Evolutionary conservation across 2,329 filamentous ascomycete species (phyloP).

Genomic region (Neophaeococcomyces mojaviensis): DNA sequence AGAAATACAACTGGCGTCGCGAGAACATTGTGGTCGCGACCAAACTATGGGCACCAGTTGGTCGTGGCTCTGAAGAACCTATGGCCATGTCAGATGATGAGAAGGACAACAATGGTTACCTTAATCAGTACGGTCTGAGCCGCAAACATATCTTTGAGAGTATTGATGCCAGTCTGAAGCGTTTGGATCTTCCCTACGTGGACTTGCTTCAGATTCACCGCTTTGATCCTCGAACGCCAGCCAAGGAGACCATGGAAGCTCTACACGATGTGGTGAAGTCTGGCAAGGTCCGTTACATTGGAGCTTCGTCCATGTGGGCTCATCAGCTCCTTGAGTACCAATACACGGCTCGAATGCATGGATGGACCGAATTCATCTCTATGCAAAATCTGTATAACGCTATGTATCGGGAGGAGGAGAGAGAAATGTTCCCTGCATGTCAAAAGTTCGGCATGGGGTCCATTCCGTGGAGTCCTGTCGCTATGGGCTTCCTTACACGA

Average conservation of each 20-base stretch:
- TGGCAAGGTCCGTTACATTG: constrained; percentile 14
- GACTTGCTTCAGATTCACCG: constrained; percentile 46
- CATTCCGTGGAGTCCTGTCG: constrained; percentile 28
- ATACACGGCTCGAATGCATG: constrained; percentile 41
- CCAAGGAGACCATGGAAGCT: constrained; percentile 43
- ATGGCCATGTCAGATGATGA: constrained; percentile 23
- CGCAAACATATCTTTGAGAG: constrained; percentile 57
- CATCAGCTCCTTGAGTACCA: constrained; percentile 37
- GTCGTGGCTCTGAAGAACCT: constrained; percentile 22
- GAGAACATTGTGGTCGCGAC: constrained; percentile 51
- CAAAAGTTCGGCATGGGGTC: constrained; percentile 41
- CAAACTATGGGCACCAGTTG: constrained; percentile 43
- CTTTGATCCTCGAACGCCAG: constrained; percentile 35
- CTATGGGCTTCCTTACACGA: constrained; percentile 23
- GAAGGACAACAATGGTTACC: constrained; percentile 33
- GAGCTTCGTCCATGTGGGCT: constrained; percentile 16
- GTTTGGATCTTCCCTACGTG: constrained; percentile 41
- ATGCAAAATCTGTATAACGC: constrained; percentile 49
- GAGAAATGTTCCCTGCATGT: constrained; percentile 46
- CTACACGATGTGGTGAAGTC: constrained; percentile 41
- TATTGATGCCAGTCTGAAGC: constrained; percentile 44
- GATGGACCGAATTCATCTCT: constrained; percentile 44
- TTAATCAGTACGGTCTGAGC: constrained; percentile 44
- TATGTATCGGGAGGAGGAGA: constrained; percentile 53
- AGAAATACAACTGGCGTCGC: constrained; percentile 50